phyloP scores from a whole-genome alignment of 176 grass and related monocot genomes.

The Cenchrus purpureus region DNA sequence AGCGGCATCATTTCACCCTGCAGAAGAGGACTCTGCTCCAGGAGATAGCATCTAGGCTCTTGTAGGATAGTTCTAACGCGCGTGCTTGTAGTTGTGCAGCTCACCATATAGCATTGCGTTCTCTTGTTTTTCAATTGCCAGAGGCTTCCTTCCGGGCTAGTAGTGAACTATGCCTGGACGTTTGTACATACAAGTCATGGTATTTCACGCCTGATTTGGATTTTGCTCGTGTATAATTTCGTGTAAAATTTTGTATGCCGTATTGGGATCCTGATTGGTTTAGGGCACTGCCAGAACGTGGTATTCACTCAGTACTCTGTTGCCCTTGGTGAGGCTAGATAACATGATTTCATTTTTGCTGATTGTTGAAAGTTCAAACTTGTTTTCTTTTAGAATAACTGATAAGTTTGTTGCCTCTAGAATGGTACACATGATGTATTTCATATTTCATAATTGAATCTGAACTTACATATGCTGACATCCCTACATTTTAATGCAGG shows the following conservation, averaged over 20 bases:
- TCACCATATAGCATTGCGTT: neutral
- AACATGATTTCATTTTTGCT: neutral
- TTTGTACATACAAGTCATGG: constrained; percentile 43
- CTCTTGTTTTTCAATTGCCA: constrained; percentile 12
- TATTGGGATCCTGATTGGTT: neutral
- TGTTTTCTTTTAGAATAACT: no score
- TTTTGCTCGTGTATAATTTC: constrained; percentile 47
- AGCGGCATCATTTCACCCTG: constrained; percentile 59
- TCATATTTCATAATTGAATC: no score
- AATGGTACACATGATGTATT: no score
- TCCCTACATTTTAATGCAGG: no score
- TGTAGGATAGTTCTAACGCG: constrained; percentile 45
- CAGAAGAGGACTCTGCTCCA: constrained; percentile 83
- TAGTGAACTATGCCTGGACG: neutral
- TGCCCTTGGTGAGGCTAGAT: neutral
- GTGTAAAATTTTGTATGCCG: constrained; percentile 40
- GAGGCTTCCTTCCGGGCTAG: neutral
- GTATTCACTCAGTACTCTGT: neutral
- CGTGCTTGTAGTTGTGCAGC: constrained; percentile 1
- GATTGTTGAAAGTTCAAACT: neutral
- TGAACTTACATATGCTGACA: no score
- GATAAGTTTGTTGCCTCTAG: no score
- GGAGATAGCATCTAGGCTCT: constrained; percentile 80
- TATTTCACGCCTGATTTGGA: constrained; percentile 10
- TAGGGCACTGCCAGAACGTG: neutral